Conservation (phyloP, 495 filamentous ascomycete genomes). For the Hyaloscypha bicolor region DNA sequence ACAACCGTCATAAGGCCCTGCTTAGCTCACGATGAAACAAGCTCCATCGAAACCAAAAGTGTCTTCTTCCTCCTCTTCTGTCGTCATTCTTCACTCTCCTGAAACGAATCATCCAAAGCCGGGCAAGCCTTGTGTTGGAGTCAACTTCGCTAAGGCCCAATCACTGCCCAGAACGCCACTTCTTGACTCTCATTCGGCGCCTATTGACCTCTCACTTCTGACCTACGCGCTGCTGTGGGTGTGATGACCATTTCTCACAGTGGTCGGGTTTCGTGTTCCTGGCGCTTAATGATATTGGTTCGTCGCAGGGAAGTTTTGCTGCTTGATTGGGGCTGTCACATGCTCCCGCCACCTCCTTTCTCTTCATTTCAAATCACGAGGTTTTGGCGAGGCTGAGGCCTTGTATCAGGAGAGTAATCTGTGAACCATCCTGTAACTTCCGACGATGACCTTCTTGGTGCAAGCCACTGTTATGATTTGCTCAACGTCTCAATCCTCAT, state of each 20-base stretch:
- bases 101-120: constrained; percentile 9
- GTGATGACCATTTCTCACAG: constrained; percentile 20
- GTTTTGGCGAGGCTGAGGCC: constrained; percentile 31
- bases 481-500: not conserved
- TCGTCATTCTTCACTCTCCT: constrained; percentile 14
- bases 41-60: constrained; percentile 5
- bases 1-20: not conserved
- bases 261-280: constrained; percentile 29
- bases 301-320: not conserved
- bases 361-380: constrained; percentile 10
- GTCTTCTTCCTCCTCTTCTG: not conserved
- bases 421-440: not conserved
- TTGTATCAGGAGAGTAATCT: not conserved
- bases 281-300: constrained; percentile 24
- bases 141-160: constrained; percentile 7
- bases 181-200: constrained; percentile 26
- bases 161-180: constrained; percentile 8
- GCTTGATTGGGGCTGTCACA: not conserved
- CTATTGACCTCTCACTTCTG: constrained; percentile 10
- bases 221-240: constrained; percentile 26
- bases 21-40: constrained; percentile 5
- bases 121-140: not conserved
- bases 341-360: not conserved
- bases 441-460: not conserved
- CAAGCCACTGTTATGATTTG: constrained; percentile 1